These are phyloP conservation scores for Platanthera zijinensis DNA, from an alignment of 106 monocot species.

Conservation along the genomic window DNA sequence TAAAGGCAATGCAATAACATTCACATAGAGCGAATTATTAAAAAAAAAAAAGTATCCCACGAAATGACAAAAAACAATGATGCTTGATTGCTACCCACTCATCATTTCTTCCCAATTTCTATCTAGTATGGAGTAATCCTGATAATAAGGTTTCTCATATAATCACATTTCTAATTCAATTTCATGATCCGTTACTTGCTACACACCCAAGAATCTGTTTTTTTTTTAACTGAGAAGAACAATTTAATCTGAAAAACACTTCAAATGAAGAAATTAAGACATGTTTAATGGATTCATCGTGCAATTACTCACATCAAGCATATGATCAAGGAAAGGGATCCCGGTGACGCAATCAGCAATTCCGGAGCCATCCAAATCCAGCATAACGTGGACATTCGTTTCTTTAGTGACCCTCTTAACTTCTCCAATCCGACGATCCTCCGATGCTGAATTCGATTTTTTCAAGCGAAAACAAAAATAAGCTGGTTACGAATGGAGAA, in stretches of 20 bases:
- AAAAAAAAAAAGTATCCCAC: too few species aligned
- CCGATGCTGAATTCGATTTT: not conserved
- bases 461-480: not conserved
- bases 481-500: not conserved
- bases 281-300: not conserved
- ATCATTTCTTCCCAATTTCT: not conserved
- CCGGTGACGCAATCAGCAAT: conserved; percentile 59
- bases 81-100: too few species aligned
- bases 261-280: not conserved
- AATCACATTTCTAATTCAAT: not conserved
- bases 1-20: too few species aligned
- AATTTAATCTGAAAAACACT: not conserved
- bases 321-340: conserved; percentile 91
- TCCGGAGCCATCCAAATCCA: conserved; percentile 81
- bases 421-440: conserved; percentile 59
- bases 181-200: not conserved
- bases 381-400: conserved; percentile 65
- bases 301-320: conserved; percentile 68
- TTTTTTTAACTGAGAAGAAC: not conserved
- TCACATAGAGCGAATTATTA: too few species aligned
- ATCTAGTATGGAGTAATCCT: not conserved
- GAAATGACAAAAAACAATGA: too few species aligned
- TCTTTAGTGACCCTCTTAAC: conserved; percentile 84
- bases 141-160: not conserved
- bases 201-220: not conserved